Conservation (phyloP, 2,329 filamentous ascomycete genomes). For the Fusarium tricinctum region DNA sequence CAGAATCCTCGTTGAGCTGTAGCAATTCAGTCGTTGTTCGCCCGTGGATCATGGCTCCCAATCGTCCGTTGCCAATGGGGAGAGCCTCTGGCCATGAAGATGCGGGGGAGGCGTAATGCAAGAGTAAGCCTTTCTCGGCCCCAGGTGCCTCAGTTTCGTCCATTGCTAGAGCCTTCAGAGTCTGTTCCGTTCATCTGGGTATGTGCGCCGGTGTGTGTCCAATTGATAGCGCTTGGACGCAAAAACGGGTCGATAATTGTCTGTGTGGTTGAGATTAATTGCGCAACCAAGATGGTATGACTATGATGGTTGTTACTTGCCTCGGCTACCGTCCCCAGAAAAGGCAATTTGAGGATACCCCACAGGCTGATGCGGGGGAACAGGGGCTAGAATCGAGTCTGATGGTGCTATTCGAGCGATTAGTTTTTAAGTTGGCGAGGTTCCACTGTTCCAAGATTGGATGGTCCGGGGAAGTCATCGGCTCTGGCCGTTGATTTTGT, state of each 20-base stretch:
- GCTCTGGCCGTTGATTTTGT: not conserved
- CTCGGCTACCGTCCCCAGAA: not conserved
- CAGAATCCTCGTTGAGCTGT: conserved; percentile 63
- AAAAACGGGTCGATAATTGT: not conserved
- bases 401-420: not conserved
- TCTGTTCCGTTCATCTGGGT: not conserved
- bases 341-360: not conserved
- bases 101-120: conserved; percentile 47
- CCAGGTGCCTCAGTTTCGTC: not conserved
- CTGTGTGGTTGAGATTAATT: not conserved
- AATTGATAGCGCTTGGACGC: not conserved
- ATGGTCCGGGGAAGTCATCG: not conserved
- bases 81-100: conserved; percentile 54
- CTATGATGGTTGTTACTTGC: not conserved
- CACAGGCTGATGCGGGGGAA: not conserved
- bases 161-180: conserved; percentile 5
- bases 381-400: not conserved
- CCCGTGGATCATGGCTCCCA: conserved; percentile 60
- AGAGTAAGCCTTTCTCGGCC: conserved; percentile 26
- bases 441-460: not conserved
- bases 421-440: not conserved
- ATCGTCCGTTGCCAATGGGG: conserved; percentile 64
- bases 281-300: not conserved
- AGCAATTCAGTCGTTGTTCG: conserved; percentile 58
- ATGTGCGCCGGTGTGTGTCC: not conserved